Evolutionary conservation across 768 basidiomycete genomes (phyloP), one percentile per base, ranked within the genome.

Genomic region (Lentinula detonsa): DNA sequence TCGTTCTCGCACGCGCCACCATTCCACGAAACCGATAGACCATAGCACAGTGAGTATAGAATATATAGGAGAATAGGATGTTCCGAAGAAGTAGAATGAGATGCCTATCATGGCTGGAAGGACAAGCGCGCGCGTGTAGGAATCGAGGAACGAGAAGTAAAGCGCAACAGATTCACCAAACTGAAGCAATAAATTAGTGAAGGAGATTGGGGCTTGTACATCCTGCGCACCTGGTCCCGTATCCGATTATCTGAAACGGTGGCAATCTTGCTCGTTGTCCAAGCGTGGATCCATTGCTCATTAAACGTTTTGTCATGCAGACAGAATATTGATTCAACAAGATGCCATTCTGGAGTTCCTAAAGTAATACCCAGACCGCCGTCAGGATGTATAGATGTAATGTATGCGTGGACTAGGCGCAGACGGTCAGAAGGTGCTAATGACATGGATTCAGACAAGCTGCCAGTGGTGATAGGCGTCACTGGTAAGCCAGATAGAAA

Each of bases 1-100:
- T 11, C 89, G 85, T 73, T 98, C 93, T 61, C 84, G 84, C 37
- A 97, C 82, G 28, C 90, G 82, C 95, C 96, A 99, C 78, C 86
- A 88, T 71, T 98, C 95, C 63, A 95, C 89, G 67, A 95, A 96
- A 18, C 82, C 72, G 51, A 93, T 79, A 0, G 90, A 87, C 91
- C 95, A 99, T 2, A 94, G 59, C n/a, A 86, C 82, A 51, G 96
- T 75, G 21, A 91, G 73, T 57, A 81, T 73, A 0, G 93, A 93
- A 71, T 94, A 98, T 4, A 83, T 50, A 10, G 89, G 81, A 8
- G 88, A 88, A 73, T 94, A 98, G 0, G 88, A 82, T 0, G 81
- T 78, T 31, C 84, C 82, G 67, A 90, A 80, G 73, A 85, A 81
- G 75, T 86, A 93, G 70, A 86, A 88, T 18, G 83, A 54, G 51